Base-by-base conservation (phyloP, 768 basidiomycete genomes). In the Podaxis rugospora region DNA sequence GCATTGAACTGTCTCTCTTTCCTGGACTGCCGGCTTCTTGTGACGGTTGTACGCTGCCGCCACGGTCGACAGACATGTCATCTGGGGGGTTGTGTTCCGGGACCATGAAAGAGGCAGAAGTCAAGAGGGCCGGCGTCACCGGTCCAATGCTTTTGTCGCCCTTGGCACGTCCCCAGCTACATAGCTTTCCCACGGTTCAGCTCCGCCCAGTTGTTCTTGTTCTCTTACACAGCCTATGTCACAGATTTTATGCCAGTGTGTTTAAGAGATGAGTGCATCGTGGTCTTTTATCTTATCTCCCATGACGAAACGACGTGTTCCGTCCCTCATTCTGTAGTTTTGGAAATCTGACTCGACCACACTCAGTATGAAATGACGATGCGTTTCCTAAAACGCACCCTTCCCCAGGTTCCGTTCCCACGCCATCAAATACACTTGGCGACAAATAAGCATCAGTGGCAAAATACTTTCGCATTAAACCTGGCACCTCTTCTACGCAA, bases 1-100 rank as follows among this genome's bases (percentile, higher is more conserved):
- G 59, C 52, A 55, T 54, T 1, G 59, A 66, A 64, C 66, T 62
- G 64, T 74, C 73, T 69, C 67, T 61, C 62, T 72, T 72, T 46
- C 68, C 59, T 18, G 64, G 62, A 63, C 51, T 69, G 61, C 21
- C 35, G 10, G 59, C 13, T 5, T 47, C 51, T 21, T 60, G 59
- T 5, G 59, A 46, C 5, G 7, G 59, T 16, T 55, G 59, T 5
- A 23, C n/a, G 46, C 35, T 49, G 52, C 28, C 59, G 13, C 14
- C 53, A 27, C 10, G 10, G 44, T 61, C 59, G 46, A 61, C 52
- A 4, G 36, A 25, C 59, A 55, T 61, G 46, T 50, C 59, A 4
- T 61, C 59, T 10, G 44, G 36, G 4, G 59, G 21, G 5, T 21
- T 61, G 16, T 28, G 52, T 49, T 61, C 52, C 28, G 59, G n/a